Evolutionary conservation across 2,329 filamentous ascomycete genomes (phyloP).

Genomic region (Diaporthe citri): DNA sequence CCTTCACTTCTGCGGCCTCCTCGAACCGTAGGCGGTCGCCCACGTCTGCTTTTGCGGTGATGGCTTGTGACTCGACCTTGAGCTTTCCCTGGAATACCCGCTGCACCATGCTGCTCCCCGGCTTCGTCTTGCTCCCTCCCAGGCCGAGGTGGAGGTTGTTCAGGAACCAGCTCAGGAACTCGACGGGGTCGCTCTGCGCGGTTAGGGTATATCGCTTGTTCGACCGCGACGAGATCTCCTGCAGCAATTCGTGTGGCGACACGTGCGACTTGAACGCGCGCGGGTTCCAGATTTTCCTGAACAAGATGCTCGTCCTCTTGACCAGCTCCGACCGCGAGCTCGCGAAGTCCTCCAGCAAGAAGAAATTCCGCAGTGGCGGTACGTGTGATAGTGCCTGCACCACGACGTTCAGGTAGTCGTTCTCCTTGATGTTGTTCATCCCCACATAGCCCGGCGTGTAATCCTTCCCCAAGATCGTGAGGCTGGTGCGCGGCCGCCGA

Average conservation of each 20-base stretch:
- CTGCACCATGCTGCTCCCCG: conserved; percentile 88
- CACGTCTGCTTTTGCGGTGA: conserved; percentile 90
- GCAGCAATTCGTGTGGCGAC: conserved; percentile 95
- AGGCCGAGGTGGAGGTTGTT: conserved; percentile 94
- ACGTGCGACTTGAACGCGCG: conserved; percentile 97
- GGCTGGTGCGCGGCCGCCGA: conserved; percentile 71
- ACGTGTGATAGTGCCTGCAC: conserved; percentile 94
- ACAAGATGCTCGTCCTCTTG: conserved; percentile 87
- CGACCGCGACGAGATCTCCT: conserved; percentile 91
- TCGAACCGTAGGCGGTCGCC: conserved; percentile 93
- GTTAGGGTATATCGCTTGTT: conserved; percentile 94
- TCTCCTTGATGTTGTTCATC: conserved; percentile 99
- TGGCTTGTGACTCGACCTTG: conserved; percentile 92
- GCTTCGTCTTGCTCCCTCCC: conserved; percentile 89
- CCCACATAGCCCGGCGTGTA: conserved; percentile 96
- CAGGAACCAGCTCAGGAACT: conserved; percentile 97
- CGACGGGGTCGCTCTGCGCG: conserved; percentile 92
- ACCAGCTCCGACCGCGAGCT: conserved; percentile 80
- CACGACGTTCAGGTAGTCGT: conserved; percentile 97
- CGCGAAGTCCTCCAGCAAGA: conserved; percentile 87
- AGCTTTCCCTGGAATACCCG: conserved; percentile 93
- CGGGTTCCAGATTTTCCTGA: conserved; percentile 98
- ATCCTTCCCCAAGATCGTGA: conserved; percentile 84
- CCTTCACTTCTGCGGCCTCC: conserved; percentile 85
- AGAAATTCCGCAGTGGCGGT: conserved; percentile 87